Conservation (phyloP, 1,284 basidiomycete genomes). For the Cryptococcus sp. region DNA sequence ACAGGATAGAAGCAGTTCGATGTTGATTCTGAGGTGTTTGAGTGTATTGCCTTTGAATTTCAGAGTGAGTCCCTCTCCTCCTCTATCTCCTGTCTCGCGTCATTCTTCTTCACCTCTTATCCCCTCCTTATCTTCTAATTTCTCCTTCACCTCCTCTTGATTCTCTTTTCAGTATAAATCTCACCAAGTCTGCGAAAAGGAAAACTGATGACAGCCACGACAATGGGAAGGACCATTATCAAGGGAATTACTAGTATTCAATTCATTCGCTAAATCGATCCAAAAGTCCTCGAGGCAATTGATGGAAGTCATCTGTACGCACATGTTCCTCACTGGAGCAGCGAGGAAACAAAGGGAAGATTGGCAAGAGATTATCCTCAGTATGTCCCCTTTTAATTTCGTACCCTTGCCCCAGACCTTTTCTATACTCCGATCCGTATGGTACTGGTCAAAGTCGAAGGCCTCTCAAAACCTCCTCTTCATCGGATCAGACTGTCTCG, state of each 20-base stretch:
- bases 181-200: not conserved
- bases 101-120: conserved; percentile 1
- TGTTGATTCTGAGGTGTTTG: conserved; percentile 92
- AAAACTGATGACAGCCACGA: conserved; percentile 55
- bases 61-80: conserved; percentile 58
- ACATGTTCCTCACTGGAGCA: conserved; percentile 85
- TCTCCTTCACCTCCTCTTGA: no score
- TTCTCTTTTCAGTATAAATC: not conserved
- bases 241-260: conserved; percentile 94
- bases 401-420: not conserved
- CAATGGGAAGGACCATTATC: conserved; percentile 93
- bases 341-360: conserved; percentile 83
- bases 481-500: no score
- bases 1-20: conserved; percentile 67
- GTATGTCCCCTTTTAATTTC: conserved; percentile 15
- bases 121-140: conserved; percentile 2
- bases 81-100: no score
- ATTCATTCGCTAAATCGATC: conserved; percentile 88
- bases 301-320: conserved; percentile 83
- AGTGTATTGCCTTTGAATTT: conserved; percentile 90
- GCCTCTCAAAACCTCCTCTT: conserved; percentile 24
- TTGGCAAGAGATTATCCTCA: conserved; percentile 80
- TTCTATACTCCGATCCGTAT: no score
- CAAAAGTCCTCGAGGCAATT: conserved; percentile 84
- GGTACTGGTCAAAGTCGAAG: conserved; percentile 30